phyloP scores from a whole-genome alignment of 495 filamentous ascomycete species.

The Tuber melanosporum region DNA sequence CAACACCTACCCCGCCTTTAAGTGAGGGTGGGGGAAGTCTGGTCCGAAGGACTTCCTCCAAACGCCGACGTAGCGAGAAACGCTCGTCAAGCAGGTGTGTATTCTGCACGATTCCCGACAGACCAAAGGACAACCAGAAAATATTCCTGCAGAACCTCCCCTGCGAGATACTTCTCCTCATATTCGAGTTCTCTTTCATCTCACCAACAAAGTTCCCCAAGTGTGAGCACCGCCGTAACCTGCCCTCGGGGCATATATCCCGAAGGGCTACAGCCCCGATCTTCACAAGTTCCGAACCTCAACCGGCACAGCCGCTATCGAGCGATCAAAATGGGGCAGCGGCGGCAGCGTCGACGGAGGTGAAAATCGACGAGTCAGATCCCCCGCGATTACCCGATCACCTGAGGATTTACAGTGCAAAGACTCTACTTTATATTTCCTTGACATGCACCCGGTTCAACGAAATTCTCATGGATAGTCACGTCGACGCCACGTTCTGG shows the following conservation, averaged over 20 bases:
- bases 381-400: slow-evolving; percentile 16
- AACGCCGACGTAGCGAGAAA: slow-evolving; percentile 13
- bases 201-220: slow-evolving; percentile 26
- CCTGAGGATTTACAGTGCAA: slow-evolving; percentile 31
- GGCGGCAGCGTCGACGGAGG: neutral
- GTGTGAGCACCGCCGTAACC: slow-evolving; percentile 25
- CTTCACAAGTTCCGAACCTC: neutral
- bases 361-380: slow-evolving; percentile 9
- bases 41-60: slow-evolving; percentile 15
- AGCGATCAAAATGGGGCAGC: neutral
- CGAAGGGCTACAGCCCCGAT: slow-evolving; percentile 27
- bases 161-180: slow-evolving; percentile 29
- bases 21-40: neutral
- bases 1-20: neutral
- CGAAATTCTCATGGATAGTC: slow-evolving; percentile 28
- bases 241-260: neutral
- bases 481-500: slow-evolving; percentile 37
- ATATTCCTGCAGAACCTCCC: slow-evolving; percentile 26
- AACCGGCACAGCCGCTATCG: neutral
- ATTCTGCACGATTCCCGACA: slow-evolving; percentile 22
- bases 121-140: slow-evolving; percentile 16
- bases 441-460: slow-evolving; percentile 34
- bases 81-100: slow-evolving; percentile 11
- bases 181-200: slow-evolving; percentile 36
- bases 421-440: slow-evolving; percentile 31